Evolutionary conservation across 331 rosid species (phyloP).

Genomic region (Erythrophleum ivorense): DNA sequence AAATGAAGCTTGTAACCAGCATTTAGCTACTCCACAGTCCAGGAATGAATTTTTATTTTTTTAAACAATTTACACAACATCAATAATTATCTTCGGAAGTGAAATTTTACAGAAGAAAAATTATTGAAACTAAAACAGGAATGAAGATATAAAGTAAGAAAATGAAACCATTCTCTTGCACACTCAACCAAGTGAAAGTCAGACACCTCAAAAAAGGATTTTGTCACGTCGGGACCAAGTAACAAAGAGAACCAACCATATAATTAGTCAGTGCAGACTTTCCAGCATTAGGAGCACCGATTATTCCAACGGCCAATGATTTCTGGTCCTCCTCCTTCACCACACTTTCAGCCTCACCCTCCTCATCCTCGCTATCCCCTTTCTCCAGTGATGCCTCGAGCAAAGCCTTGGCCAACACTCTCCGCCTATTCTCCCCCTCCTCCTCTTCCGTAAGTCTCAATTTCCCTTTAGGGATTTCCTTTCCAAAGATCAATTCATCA

Average conservation of each 20-base stretch:
- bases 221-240: not conserved
- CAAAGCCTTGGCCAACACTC: constrained; percentile 73
- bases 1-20: not conserved
- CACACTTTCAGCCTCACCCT: constrained; percentile 38
- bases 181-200: not conserved
- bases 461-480: constrained; percentile 48
- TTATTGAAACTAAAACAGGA: not conserved
- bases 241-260: constrained; percentile 57
- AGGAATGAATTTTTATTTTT: not conserved
- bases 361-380: constrained; percentile 46
- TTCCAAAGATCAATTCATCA: constrained; percentile 53
- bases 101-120: not conserved
- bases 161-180: not conserved
- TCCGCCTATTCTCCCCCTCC: constrained; percentile 60
- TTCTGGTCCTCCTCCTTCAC: constrained; percentile 85
- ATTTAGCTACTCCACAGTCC: not conserved
- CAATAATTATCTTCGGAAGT: not conserved
- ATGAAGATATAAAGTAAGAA: not conserved
- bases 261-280: constrained; percentile 84
- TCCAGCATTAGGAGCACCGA: constrained; percentile 95
- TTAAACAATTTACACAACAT: not conserved
- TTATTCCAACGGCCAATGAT: constrained; percentile 80
- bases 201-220: not conserved
- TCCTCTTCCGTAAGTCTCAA: constrained; percentile 53
- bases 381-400: constrained; percentile 67